Percentiles rank a stretch among this genome's conserved stretches.
Conservation (phyloP, 2,329 filamentous ascomycete species). For the Verticillium albo-atrum region DNA sequence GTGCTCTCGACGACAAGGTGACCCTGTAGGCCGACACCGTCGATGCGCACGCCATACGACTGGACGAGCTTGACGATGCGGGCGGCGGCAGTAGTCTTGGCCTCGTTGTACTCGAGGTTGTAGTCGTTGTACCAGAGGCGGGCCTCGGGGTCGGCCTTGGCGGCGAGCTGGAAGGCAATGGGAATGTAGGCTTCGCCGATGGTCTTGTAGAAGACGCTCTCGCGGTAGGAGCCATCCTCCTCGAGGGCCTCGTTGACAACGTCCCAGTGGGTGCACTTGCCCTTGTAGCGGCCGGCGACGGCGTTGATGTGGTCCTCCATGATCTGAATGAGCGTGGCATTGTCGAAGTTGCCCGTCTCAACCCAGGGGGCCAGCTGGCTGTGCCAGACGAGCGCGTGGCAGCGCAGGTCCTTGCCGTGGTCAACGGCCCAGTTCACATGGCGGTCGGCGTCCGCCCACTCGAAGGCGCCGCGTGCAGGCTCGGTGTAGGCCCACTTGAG, state of each 20-base stretch:
- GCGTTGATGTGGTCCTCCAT: slow-evolving; percentile 53
- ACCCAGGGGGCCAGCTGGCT: slow-evolving; percentile 35
- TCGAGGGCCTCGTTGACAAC: slow-evolving; percentile 60
- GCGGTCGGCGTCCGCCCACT: slow-evolving; percentile 54
- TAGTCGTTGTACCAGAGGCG: slow-evolving; percentile 58
- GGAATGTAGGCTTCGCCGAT: slow-evolving; percentile 54
- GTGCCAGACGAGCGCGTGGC: slow-evolving; percentile 50
- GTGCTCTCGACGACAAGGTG: slow-evolving; percentile 55
- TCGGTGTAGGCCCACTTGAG: slow-evolving; percentile 56
- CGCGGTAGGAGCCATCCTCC: slow-evolving; percentile 50
- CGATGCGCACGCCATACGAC: slow-evolving; percentile 48
- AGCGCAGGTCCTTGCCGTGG: slow-evolving; percentile 46
- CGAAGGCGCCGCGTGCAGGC: slow-evolving; percentile 53
- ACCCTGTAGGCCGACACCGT: slow-evolving; percentile 58
- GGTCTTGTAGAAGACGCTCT: slow-evolving; percentile 48
- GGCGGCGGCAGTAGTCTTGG: slow-evolving; percentile 40
- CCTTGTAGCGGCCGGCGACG: slow-evolving; percentile 53
- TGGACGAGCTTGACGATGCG: slow-evolving; percentile 41
- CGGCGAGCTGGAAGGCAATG: slow-evolving; percentile 52
- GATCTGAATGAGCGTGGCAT: slow-evolving; percentile 48
- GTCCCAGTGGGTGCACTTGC: slow-evolving; percentile 60
- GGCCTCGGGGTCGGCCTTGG: slow-evolving; percentile 46
- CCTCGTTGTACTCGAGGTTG: slow-evolving; percentile 50
- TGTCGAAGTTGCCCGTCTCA: slow-evolving; percentile 43
- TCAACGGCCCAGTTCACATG: slow-evolving; percentile 36